Base-by-base conservation (phyloP, 495 filamentous ascomycete species). In the Aspergillus saccharolyticus region DNA sequence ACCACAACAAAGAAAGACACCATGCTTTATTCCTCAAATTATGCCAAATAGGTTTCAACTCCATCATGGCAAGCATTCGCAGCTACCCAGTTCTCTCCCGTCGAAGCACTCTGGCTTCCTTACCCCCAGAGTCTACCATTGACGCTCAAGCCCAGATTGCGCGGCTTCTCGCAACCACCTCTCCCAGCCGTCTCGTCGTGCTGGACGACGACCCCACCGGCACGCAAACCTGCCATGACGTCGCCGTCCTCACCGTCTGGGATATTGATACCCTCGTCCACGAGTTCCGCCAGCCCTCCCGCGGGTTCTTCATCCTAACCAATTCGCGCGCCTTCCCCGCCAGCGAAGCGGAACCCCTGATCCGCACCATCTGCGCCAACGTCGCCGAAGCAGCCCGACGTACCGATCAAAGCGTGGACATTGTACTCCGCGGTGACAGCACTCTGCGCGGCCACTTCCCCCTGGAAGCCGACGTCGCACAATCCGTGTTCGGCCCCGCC, bases 201-300 rank as follows among this genome's bases (percentile, higher is more conserved):
- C 72, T 83, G 16, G 80, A 83, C 45, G 79, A 83, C 54, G 80
- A 83, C 54, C 79, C 79, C 48, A 83, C 79, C 10, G 79, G 79
- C 16, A 83, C 80, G 0, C 80, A 82, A 63, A 82, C 80, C 51
- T 82, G 80, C 63, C 80, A 83, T 48, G 72, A 79, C 52, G 80
- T 83, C 60, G 66, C 68, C 55, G 79, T 83, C n/a, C 69, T 83
- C 42, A 78, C 80, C n/a, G 74, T 77, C 15, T 82, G 78, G 77
- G 75, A 78, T 50, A 59, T 70, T 19, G 57, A 60, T 17, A 79
- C 76, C 0, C 66, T 83, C 4, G 58, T 47, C 17, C 47, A 63
- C 19, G 79, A 81, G 57, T 74, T 83, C 56, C 61, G 63, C 14
- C 63, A 61, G 20, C 21, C 58, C 21, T 63, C 63, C 9, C 58